These are phyloP conservation scores for Erythrobasidium yunnanense DNA, from an alignment of 768 basidiomycete species.

Conservation along the genomic window DNA sequence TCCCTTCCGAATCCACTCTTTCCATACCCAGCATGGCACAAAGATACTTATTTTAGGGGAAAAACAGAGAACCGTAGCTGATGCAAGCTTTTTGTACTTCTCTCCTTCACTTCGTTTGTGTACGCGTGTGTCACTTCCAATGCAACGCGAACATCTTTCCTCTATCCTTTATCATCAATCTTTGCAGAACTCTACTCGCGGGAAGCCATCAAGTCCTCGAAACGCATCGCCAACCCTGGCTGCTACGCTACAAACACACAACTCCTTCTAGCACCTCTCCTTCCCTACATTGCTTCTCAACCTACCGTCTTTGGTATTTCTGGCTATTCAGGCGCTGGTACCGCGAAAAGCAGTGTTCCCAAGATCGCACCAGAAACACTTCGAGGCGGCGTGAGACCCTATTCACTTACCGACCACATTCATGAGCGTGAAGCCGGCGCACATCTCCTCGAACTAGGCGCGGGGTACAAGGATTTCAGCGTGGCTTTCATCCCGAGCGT, in stretches of 20 bases:
- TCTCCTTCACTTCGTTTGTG: constrained; percentile 32
- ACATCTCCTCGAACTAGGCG: constrained; percentile 67
- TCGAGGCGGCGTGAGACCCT: constrained; percentile 64
- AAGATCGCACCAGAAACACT: constrained; percentile 72
- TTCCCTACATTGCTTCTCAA: constrained; percentile 53
- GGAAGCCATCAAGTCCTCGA: constrained; percentile 54
- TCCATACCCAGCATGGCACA: background rate
- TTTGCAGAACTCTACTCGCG: constrained; percentile 75
- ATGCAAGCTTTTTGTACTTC: too few species aligned
- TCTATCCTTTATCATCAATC: constrained; percentile 33
- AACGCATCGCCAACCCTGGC: constrained; percentile 89
- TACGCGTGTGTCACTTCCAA: constrained; percentile 23
- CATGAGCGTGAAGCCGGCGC: constrained; percentile 89
- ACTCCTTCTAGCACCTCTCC: constrained; percentile 77
- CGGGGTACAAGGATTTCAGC: constrained; percentile 44
- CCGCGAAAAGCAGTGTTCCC: constrained; percentile 63
- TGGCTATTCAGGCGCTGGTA: constrained; percentile 92
- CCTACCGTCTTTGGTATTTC: constrained; percentile 78
- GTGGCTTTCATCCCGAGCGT: constrained; percentile 80
- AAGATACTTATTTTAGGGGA: background rate
- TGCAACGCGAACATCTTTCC: background rate
- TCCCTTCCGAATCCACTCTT: background rate
- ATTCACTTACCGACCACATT: constrained; percentile 90
- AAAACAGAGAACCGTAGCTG: background rate
- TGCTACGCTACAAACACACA: constrained; percentile 93